Evolutionary conservation across 139 green algal species (phyloP), one percentile per base, ranked within the genome.

Genomic region (Chlorella sp.): DNA sequence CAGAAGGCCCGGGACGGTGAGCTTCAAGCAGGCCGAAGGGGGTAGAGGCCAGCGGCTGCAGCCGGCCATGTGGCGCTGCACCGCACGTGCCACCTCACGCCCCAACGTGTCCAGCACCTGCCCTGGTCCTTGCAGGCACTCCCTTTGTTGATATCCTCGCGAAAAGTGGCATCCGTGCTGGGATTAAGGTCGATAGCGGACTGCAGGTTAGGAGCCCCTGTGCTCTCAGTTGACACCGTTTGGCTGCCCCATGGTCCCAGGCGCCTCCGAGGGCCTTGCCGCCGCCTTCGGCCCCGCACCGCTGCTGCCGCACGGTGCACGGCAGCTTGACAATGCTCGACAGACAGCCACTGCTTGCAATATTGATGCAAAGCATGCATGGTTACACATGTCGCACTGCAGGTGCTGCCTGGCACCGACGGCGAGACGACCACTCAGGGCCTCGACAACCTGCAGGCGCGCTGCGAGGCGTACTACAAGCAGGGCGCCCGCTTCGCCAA

Each of bases 151-250:
- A 97, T 30, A 43, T 93, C 3, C 86, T 98, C 48, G 86, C 85
- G 32, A 76, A 85, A 1, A 78, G 92, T 58, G 91, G 90, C 58
- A 94, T 99, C 58, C 60, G 94, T 34, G 92, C 95, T 9, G 96
- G 96, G 64, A 97, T 99, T 87, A 99, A 99, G 89, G 94, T 99
- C 5, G 96, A 99, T 88, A 95, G 91, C 8, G 94, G 90, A 38
- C 75, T 94, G 67, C 68, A 91, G 68, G 84, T 86, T 2, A 48
- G 34, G 11, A 11, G 8, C 46, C 46, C 46, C 11, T 54, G 46
- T 11, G 8, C 8, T 54, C 46, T 11, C 46, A 11, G 11, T 54
- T 54, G 46, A 8, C 8, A 8, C 8, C 11, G 46, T 54, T 54
- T 54, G 46, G 46, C 8, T 54, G 46, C 46, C 46, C 13, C 51